These are phyloP conservation scores for Trametopsis cervina DNA, from an alignment of 768 basidiomycete genomes.

Conservation along the genomic window DNA sequence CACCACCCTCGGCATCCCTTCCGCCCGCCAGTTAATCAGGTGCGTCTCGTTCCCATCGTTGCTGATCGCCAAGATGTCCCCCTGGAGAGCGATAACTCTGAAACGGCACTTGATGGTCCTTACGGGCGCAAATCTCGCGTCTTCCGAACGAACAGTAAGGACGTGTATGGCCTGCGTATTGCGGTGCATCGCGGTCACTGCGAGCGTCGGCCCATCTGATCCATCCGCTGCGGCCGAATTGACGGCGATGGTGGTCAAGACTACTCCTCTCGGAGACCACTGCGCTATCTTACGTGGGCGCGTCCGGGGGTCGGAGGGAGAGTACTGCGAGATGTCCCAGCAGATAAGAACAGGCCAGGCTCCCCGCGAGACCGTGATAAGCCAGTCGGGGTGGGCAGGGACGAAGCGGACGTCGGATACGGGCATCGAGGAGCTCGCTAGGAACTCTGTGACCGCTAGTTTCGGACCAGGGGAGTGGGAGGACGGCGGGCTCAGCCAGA, in stretches of 20 bases:
- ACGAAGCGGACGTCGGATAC: constrained; percentile 51
- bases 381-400: constrained; percentile 33
- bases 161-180: too few relatives aligned
- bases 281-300: constrained; percentile 36
- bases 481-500: constrained; percentile 34
- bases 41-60: constrained; percentile 44
- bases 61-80: constrained; percentile 46
- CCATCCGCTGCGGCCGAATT: constrained; percentile 42
- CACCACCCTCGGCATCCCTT: constrained; percentile 42
- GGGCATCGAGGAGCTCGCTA: constrained; percentile 30
- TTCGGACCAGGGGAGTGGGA: constrained; percentile 7
- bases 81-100: constrained; percentile 42
- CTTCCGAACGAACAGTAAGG: too few relatives aligned
- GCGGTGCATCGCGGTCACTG: constrained; percentile 37
- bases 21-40: constrained; percentile 50
- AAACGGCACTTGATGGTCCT: constrained; percentile 28
- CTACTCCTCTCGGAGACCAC: constrained; percentile 48
- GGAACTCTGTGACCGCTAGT: constrained; percentile 11
- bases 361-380: constrained; percentile 48
- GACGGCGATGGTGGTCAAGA: constrained; percentile 46
- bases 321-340: too few relatives aligned
- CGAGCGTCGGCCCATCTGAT: constrained; percentile 42
- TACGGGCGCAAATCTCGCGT: constrained; percentile 9
- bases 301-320: too few relatives aligned
- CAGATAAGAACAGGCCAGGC: constrained; percentile 55